These are phyloP conservation scores for Coemansia sp. DNA, from an alignment of 192 early-diverging fungal genomes.

Conservation along the genomic window DNA sequence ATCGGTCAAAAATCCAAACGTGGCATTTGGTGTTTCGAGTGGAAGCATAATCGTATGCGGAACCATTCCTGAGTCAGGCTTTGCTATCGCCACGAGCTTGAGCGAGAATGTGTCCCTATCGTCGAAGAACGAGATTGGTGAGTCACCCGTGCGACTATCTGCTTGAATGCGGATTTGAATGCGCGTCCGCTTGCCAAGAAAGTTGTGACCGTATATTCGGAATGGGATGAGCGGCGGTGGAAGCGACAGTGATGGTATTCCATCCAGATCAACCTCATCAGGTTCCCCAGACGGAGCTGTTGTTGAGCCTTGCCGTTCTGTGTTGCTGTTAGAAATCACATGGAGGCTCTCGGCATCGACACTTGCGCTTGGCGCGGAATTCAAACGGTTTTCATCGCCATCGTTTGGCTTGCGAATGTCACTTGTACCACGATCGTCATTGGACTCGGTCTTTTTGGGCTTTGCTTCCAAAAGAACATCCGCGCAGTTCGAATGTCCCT, in stretches of 20 bases:
- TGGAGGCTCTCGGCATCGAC: not conserved
- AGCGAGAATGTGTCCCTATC: constrained; percentile 61
- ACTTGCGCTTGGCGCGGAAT: not conserved
- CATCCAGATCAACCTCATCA: constrained; percentile 78
- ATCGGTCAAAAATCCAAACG: constrained; percentile 85
- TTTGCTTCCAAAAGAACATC: constrained; percentile 72
- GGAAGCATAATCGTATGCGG: constrained; percentile 91
- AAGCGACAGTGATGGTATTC: constrained; percentile 87
- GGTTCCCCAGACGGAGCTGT: constrained; percentile 12
- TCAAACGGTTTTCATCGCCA: not conserved
- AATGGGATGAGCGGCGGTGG: constrained; percentile 99
- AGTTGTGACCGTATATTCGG: constrained; percentile 97
- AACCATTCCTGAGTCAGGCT: constrained; percentile 83
- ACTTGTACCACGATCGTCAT: not conserved
- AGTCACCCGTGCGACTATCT: constrained; percentile 43
- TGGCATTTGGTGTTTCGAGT: constrained; percentile 65
- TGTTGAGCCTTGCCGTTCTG: not conserved
- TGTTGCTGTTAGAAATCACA: not conserved
- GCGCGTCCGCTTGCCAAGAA: constrained; percentile 85
- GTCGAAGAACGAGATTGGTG: constrained; percentile 46
- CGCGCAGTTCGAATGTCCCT: constrained; percentile 84
- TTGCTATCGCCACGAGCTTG: constrained; percentile 83
- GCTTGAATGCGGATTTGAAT: constrained; percentile 71
- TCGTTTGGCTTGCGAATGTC: not conserved
- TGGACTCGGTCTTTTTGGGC: not conserved